phyloP scores from a whole-genome alignment of 768 basidiomycete species.

The Trametes cubensis region DNA sequence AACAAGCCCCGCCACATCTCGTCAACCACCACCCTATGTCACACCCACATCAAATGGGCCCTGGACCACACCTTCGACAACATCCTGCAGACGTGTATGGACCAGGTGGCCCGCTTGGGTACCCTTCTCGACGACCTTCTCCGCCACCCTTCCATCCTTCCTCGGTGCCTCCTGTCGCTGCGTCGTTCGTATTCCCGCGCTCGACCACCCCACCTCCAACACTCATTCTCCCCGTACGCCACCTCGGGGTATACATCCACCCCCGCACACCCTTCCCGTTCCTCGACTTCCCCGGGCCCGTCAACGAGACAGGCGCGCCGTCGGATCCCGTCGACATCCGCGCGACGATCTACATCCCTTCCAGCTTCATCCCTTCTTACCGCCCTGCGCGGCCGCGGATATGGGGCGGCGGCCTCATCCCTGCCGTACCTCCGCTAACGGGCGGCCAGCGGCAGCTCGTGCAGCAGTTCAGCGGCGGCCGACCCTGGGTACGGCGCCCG shows the following conservation, averaged over 20 bases:
- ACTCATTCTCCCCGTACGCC: constrained; percentile 28
- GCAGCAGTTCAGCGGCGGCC: constrained; percentile 23
- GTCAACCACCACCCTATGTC: constrained; percentile 29
- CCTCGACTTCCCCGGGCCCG: constrained; percentile 30
- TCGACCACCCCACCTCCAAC: constrained; percentile 23
- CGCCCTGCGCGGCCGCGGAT: constrained; percentile 59
- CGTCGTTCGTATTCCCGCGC: constrained; percentile 18
- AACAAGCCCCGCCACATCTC: constrained; percentile 18
- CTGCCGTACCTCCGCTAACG: constrained; percentile 39
- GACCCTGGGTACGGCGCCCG: constrained; percentile 26
- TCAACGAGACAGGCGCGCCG: constrained; percentile 14
- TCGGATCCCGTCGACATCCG: constrained; percentile 32
- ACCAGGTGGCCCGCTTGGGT: constrained; percentile 7
- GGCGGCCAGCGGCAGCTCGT: constrained; percentile 26
- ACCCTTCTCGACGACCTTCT: constrained; percentile 20
- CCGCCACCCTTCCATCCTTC: constrained; percentile 19
- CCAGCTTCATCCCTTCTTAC: constrained; percentile 56
- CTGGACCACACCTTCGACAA: constrained; percentile 19
- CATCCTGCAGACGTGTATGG: constrained; percentile 16
- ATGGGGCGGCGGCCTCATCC: constrained; percentile 67
- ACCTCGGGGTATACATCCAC: constrained; percentile 61
- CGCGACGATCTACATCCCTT: constrained; percentile 61
- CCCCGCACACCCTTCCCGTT: constrained; percentile 63
- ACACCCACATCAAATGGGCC: constrained; percentile 27
- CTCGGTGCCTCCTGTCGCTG: constrained; percentile 4